A percentile compares a stretch with the other conserved stretches of the same genome.
These are phyloP conservation scores for Capsella rubella DNA, from an alignment of 441 rosid species.

Conservation along the genomic window DNA sequence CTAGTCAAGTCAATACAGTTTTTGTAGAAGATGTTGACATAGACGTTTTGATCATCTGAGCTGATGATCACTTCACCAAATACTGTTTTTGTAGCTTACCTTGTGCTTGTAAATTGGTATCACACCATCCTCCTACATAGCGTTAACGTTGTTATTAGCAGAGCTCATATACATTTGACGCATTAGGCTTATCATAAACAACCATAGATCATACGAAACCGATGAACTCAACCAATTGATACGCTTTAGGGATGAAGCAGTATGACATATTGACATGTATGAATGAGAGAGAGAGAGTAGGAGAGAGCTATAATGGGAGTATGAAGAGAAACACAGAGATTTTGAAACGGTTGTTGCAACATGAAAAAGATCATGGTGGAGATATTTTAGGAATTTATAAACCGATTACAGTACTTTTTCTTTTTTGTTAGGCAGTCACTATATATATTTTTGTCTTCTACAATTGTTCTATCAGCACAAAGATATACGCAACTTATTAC, in stretches of 20 bases:
- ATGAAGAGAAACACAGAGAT: neutral
- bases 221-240: neutral
- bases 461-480: too few relatives aligned
- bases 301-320: neutral
- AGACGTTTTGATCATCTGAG: too few relatives aligned
- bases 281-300: neutral
- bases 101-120: neutral
- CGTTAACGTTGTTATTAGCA: neutral
- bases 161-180: neutral
- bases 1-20: too few relatives aligned
- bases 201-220: neutral
- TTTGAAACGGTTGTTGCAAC: constrained; percentile 3
- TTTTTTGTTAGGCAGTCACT: neutral
- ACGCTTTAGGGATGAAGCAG: neutral
- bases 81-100: neutral
- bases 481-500: too few relatives aligned
- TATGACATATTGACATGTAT: neutral
- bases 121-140: neutral
- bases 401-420: neutral
- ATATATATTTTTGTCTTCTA: too few relatives aligned
- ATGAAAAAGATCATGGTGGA: constrained; percentile 4
- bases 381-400: constrained; percentile 1
- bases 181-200: neutral
- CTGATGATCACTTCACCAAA: neutral
- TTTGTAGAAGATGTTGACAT: too few relatives aligned